Base-by-base conservation (phyloP, 805 yeast genomes). In the Kuraishia cidri region DNA sequence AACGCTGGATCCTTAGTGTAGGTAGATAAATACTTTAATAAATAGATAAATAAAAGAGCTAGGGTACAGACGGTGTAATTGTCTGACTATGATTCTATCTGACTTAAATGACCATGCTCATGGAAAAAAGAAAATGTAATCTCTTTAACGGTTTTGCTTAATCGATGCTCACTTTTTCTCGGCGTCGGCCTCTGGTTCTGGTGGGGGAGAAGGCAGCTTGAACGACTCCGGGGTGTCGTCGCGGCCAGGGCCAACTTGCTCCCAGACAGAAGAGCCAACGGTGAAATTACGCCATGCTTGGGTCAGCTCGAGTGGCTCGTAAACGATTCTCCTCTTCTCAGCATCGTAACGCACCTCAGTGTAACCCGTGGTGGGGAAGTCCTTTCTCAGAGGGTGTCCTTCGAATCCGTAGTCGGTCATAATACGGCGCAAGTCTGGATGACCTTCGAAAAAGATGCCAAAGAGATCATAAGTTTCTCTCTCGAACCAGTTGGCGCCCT, bases 341-440 rank as follows among this genome's bases (percentile, higher is more conserved):
- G 84, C 86, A 58, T 85, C 95, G 60, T 83, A 85, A 53, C 88
- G 73, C 26, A 84, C 85, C 64, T 85, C 95, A 30, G 92, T 83
- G 62, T 83, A 85, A 36, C 95, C 95, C 26, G 92, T 81, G 27
- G 90, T 78, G 46, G 95, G 95, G 80, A 85, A 85, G 59, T 85
- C 95, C 58, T 85, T 85, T 60, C 94, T 74, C 53, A 84, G 69
- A 10, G 95, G 95, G 54, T 84, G 92, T 34, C 95, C 95, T 60
- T 83, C 94, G 47, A 85, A 84, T 15, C 95, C 95, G 57, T 84
- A 84, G 60, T 84, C 95, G 35, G 95, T 84, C 76, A 84, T 72
- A 56, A 84, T 83, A 62, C 95, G 71, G 62, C 95, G 76, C 52
- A 84, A 66, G 58, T 84, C 95, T 5, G 94, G 94, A 58, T 85